Conservation (phyloP, 371 early-diverging fungal species). For the Actinomortierella ambigua region DNA sequence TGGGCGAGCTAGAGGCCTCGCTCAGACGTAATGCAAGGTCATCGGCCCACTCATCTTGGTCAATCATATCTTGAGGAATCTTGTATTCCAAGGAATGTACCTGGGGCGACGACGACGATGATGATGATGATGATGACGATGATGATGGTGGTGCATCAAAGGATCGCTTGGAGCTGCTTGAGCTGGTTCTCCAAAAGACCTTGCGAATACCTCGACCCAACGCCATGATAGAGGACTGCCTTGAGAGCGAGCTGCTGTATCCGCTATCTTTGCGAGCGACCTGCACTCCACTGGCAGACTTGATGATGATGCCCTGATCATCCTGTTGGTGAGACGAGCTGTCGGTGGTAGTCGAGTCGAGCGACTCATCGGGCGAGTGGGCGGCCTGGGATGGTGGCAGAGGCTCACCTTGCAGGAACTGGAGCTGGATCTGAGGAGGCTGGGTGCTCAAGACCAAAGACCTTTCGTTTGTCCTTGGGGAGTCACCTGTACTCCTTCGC, state of each 20-base stretch:
- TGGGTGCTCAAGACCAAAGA: slow-evolving; percentile 21
- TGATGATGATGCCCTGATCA: too few species aligned
- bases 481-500: slow-evolving; percentile 1
- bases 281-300: slow-evolving; percentile 3
- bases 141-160: too few species aligned
- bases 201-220: slow-evolving; percentile 44
- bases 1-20: slow-evolving; percentile 13
- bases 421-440: slow-evolving; percentile 45
- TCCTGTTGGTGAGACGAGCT: too few species aligned
- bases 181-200: slow-evolving; percentile 29
- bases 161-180: too few species aligned
- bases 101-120: too few species aligned
- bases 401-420: slow-evolving; percentile 35
- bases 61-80: slow-evolving; percentile 38
- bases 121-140: too few species aligned
- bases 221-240: slow-evolving; percentile 34
- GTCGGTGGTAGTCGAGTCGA: slow-evolving; percentile 1
- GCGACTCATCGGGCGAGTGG: not conserved
- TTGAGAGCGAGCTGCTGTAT: slow-evolving; percentile 36
- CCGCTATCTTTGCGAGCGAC: slow-evolving; percentile 46
- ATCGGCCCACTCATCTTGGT: slow-evolving; percentile 39
- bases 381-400: slow-evolving; percentile 15
- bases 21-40: slow-evolving; percentile 28
- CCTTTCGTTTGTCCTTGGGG: not conserved
- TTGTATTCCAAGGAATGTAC: slow-evolving; percentile 16